Evolutionary conservation across 2,329 filamentous ascomycete species (phyloP).

Genomic region (Acrocalymma vagum): DNA sequence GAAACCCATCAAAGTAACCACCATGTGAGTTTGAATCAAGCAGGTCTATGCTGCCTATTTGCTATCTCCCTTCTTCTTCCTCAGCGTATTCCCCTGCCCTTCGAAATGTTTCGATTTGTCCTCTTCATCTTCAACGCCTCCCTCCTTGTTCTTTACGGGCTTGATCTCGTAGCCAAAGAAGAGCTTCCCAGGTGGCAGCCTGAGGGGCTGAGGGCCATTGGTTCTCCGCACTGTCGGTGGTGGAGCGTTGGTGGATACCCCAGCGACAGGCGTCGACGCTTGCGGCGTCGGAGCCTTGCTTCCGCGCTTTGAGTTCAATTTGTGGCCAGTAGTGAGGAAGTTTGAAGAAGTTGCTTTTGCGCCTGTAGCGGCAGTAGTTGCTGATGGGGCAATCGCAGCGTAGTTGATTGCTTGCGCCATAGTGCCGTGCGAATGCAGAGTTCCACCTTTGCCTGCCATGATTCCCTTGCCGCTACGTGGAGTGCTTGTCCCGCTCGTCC

Average conservation of each 20-base stretch:
- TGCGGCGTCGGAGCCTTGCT: conserved; percentile 75
- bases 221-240: conserved; percentile 57
- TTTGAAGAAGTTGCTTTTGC: conserved; percentile 74
- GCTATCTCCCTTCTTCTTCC: conserved; percentile 75
- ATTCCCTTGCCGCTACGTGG: conserved; percentile 73
- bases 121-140: conserved; percentile 70
- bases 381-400: conserved; percentile 82
- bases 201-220: conserved; percentile 86
- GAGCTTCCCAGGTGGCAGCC: conserved; percentile 85
- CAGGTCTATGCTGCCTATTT: conserved; percentile 28
- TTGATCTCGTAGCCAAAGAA: conserved; percentile 97
- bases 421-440: conserved; percentile 83
- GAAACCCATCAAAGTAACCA: conserved; percentile 1
- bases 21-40: conserved; percentile 1
- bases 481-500: conserved; percentile 83
- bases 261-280: conserved; percentile 68
- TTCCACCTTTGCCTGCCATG: conserved; percentile 72
- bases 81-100: conserved; percentile 83
- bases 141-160: conserved; percentile 81
- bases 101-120: conserved; percentile 73
- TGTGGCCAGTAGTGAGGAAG: conserved; percentile 82
- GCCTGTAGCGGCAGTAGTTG: conserved; percentile 69
- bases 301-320: conserved; percentile 82
- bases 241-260: conserved; percentile 55
- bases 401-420: conserved; percentile 99